A percentile compares a stretch with the other conserved stretches of the same genome.
These are phyloP conservation scores for Alnus rubra DNA, from an alignment of 306 rosid species.

Conservation along the genomic window DNA sequence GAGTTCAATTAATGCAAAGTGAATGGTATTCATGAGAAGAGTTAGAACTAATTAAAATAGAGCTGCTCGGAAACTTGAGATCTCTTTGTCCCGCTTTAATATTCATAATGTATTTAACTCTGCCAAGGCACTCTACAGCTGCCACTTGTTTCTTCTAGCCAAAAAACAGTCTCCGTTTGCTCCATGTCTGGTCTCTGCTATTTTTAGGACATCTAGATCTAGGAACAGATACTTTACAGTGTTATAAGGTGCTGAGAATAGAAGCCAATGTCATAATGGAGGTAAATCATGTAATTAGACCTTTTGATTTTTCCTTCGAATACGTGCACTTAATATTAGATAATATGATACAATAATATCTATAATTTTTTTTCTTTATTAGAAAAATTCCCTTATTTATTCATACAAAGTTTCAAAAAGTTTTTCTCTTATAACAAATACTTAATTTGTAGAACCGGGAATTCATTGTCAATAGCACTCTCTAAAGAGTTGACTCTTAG, in stretches of 20 bases:
- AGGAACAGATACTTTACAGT: not conserved
- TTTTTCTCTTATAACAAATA: conserved; percentile 17
- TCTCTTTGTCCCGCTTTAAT: not conserved
- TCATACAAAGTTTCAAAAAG: conserved; percentile 12
- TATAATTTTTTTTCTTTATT: too few species aligned
- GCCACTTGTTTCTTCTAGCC: not conserved
- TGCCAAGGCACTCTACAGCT: not conserved
- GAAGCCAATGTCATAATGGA: too few species aligned
- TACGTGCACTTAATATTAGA: too few species aligned
- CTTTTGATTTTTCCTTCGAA: too few species aligned
- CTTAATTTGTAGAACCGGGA: conserved; percentile 23
- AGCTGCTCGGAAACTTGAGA: not conserved
- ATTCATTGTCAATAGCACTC: conserved; percentile 26
- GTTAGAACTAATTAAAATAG: not conserved
- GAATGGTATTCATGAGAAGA: not conserved
- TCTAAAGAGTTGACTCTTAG: conserved; percentile 16
- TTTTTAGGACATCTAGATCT: not conserved
- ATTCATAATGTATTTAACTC: not conserved
- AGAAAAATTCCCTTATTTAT: not conserved
- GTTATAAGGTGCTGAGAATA: too few species aligned
- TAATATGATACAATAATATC: too few species aligned
- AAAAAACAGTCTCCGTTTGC: not conserved
- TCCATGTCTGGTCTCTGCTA: not conserved
- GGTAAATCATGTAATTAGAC: too few species aligned
- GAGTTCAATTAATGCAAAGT: not conserved